Base-by-base conservation (phyloP, 192 early-diverging fungal species). In the Backusella tuberculispora region DNA sequence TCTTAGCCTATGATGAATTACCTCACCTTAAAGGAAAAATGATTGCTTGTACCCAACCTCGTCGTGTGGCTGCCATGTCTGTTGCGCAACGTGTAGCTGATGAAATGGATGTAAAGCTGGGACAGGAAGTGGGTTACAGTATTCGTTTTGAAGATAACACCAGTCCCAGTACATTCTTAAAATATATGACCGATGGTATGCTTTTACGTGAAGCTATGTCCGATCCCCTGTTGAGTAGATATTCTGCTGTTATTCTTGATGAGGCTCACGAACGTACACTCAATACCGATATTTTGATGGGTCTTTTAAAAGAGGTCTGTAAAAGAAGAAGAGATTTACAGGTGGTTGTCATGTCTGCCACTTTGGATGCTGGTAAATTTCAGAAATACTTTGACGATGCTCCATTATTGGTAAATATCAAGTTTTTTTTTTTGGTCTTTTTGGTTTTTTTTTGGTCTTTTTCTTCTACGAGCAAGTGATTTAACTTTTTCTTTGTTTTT, bases 171-270 rank as follows among this genome's bases (percentile, higher is more conserved):
- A 99, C 97, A 1, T 81, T 93, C 24, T 87, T 99, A 34, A 98
- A 98, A 85, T 98, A 98, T 84, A 95, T 97, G 87, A 99, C 98
- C 1, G 97, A 99, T 83, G 98, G 98, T 94, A 98, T 99, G 97
- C 87, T 99, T 38, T 80, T 99, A 43, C 91, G 97, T 64, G 97
- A 99, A 82, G 97, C 97, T 41, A 98, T 98, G 97, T 90, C 89
- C 19, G 97, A 99, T 79, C 97, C 96, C 40, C 66, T 90, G 64
- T 80, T 99, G 47, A 82, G 85, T 26, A 81, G 95, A 56, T 99
- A 99, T 79, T 98, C 96, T 42, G 96, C 96, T 19, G 89, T 99
- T 71, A 94, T 99, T 82, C 88, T 99, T 65, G 98, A 99, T 76
- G 98, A 99, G 76, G 98, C 97, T 13, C 98, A 99, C 86, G 98